Base-by-base conservation (phyloP, 2,329 filamentous ascomycete species). In the Pochonia chlamydosporia region DNA sequence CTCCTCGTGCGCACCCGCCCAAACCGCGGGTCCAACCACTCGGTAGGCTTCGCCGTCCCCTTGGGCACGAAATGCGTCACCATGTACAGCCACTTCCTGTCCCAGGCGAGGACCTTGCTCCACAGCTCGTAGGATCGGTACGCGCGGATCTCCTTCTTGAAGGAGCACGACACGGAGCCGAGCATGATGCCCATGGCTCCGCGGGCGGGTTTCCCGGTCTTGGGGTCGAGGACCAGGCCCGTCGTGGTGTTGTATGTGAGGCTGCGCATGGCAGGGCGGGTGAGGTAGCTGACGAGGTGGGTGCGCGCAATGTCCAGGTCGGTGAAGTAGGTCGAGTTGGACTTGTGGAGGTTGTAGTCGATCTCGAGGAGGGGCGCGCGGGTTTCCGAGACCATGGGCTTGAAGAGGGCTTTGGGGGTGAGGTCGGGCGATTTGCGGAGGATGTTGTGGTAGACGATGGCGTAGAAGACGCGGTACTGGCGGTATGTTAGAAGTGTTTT, bases 301-400 rank as follows among this genome's bases (percentile, higher is more conserved):
- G 87, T 87, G 48, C 93, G 86, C 33, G 85, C 82, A 50, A 92
- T 79, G 66, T 95, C 90, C 54, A 95, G 81, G 66, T 95, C 89
- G 54, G 82, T 74, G 63, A 95, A 95, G 72, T 95, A 95, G 25
- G 90, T 95, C 56, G 79, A 82, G 70, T 90, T 89, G 52, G 83
- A 84, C 64, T 91, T 90, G 75, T 92, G 87, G 37, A 89, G 61
- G 69, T 93, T 92, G 71, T 90, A 89, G 69, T 96, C 91, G 58
- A 84, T 89, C 68, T 95, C 89, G 56, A 87, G 76, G 46, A 87
- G 68, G 1, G 87, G 79, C 13, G 85, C 79, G 59, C 82, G 80
- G 6, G 84, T 81, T 33, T 74, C 71, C 14, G 84, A 81, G 49
- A 87, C 81, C 44, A 86, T 69, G 41, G 87, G 84, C 42, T 82